Base-by-base conservation (phyloP, 2,329 filamentous ascomycete species). In the Fusarium albidum region DNA sequence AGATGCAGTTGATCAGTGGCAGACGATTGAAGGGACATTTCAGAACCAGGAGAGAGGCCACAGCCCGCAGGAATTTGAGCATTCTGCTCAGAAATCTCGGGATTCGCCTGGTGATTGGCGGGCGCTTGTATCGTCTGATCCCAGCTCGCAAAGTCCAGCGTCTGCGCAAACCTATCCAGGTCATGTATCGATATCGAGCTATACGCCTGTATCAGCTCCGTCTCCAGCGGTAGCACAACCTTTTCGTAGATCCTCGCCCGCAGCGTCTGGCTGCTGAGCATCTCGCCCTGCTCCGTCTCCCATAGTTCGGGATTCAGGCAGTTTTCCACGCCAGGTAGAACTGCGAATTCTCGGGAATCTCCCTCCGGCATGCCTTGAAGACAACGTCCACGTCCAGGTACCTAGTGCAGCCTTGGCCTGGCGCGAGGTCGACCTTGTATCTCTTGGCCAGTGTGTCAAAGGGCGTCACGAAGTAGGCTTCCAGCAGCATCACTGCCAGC, bases 281-380 rank as follows among this genome's bases (percentile, higher is more conserved):
- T 34, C 5, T 39, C 28, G 6, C 52, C 52, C 1, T 47, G 8
- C 11, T 52, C 52, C 3, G 42, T 34, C 21, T 55, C 47, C 52
- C 48, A 55, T 6, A 47, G 4, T 17, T 21, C 32, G 4, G 27
- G 27, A 27, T 55, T 48, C 4, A 55, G 28, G 10, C 52, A 55
- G 26, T 51, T 40, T 2, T 51, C 48, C 7, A 55, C 27, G 52
- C 52, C 5, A 33, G 12, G 15, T 46, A 42, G 13, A 55, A 52
- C 7, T 46, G 52, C 7, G 31, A 52, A 25, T 55, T 42, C 6
- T 52, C 52, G 6, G 52, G 52, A 2, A 55, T 52, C 33, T 55
- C 41, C 9, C 9, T 42, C 6, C 31, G 35, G 41, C 52, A 55
- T 4, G 25, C 42, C 6, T 51, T n/a, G n/a, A 55, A 51, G 10